These are phyloP conservation scores for Podaxis rugospora DNA, from an alignment of 768 basidiomycete species.

Conservation along the genomic window DNA sequence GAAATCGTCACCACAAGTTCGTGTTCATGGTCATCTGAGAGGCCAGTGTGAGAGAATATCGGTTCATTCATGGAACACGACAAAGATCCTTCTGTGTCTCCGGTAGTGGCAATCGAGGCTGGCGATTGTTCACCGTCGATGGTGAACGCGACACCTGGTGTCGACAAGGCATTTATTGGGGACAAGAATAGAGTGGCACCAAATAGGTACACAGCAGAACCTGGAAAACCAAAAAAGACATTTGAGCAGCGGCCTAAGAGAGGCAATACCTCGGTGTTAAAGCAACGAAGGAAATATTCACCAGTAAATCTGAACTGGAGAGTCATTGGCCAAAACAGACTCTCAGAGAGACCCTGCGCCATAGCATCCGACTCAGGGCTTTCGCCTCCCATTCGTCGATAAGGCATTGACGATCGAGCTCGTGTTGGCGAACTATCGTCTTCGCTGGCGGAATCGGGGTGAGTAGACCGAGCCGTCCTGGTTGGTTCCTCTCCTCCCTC, in stretches of 20 bases:
- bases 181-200: slow-evolving; percentile 31
- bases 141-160: slow-evolving; percentile 33
- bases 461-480: background rate
- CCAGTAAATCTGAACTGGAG: slow-evolving; percentile 42
- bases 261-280: slow-evolving; percentile 7
- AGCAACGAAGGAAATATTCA: slow-evolving; percentile 13
- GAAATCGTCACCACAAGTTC: slow-evolving; percentile 38
- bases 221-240: slow-evolving; percentile 20
- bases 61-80: slow-evolving; percentile 28
- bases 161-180: slow-evolving; percentile 9
- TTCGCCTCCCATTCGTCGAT: background rate
- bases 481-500: background rate
- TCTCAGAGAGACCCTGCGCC: background rate
- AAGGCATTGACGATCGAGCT: background rate
- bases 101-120: slow-evolving; percentile 21
- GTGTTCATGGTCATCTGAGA: slow-evolving; percentile 35
- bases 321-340: slow-evolving; percentile 21
- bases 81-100: slow-evolving; percentile 19
- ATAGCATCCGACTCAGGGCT: background rate
- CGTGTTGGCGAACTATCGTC: background rate
- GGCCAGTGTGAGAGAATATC: slow-evolving; percentile 31
- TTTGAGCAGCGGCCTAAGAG: background rate
- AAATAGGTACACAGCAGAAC: slow-evolving; percentile 45
- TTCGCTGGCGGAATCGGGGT: background rate
- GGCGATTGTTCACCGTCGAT: slow-evolving; percentile 32